These are phyloP conservation scores for Fraxinus baroniana DNA, from an alignment of 305 asterid genomes.

Conservation along the genomic window DNA sequence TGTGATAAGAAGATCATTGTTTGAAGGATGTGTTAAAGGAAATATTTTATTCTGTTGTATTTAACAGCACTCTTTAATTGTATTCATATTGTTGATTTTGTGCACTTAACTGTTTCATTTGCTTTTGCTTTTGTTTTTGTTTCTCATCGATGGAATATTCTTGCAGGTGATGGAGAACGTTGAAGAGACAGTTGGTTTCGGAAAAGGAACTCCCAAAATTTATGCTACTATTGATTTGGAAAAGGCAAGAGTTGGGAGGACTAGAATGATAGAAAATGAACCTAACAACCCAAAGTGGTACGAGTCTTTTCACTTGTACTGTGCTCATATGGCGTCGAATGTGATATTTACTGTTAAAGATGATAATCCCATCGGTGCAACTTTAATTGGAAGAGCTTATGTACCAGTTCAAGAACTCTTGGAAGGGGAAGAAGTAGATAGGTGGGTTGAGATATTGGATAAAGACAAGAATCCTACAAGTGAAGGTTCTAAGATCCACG, in stretches of 20 bases:
- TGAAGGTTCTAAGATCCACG: slow-evolving; percentile 72
- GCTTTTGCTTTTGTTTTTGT: neutral
- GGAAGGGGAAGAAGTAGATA: slow-evolving; percentile 62
- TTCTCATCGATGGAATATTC: slow-evolving; percentile 2
- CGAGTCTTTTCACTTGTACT: slow-evolving; percentile 82
- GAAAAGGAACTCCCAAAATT: slow-evolving; percentile 50
- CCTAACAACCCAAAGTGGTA: slow-evolving; percentile 64
- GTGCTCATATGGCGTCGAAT: slow-evolving; percentile 46
- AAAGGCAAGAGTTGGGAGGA: slow-evolving; percentile 74
- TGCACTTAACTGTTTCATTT: neutral
- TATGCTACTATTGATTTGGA: slow-evolving; percentile 77
- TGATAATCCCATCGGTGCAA: slow-evolving; percentile 69
- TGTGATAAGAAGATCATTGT: neutral
- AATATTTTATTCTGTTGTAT: neutral
- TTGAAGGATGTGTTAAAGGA: neutral
- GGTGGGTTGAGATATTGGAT: slow-evolving; percentile 68
- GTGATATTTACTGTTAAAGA: slow-evolving; percentile 69
- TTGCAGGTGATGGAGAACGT: slow-evolving; percentile 60
- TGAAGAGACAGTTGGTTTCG: slow-evolving; percentile 48
- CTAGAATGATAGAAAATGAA: slow-evolving; percentile 50
- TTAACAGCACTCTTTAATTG: neutral
- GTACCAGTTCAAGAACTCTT: slow-evolving; percentile 54
- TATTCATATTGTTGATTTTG: neutral
- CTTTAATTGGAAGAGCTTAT: slow-evolving; percentile 75
- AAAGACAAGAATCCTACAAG: slow-evolving; percentile 46